Evolutionary conservation across 225 moss, liverwort and hornwort genomes (phyloP).

Genomic region (Pseudisothecium myosuroides): DNA sequence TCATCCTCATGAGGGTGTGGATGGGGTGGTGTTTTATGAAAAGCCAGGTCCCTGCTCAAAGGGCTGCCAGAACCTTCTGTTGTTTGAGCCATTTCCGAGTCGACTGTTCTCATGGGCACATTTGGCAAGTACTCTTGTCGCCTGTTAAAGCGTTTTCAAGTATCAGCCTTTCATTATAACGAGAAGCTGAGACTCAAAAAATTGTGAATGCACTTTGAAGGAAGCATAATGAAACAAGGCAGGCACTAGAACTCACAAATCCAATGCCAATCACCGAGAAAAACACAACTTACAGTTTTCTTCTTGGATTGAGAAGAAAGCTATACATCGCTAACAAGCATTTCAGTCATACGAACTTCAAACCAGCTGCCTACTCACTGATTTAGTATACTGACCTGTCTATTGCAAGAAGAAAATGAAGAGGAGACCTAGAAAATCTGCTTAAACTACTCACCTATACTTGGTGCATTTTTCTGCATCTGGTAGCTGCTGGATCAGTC

Average conservation of each 20-base stretch:
- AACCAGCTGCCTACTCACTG: neutral
- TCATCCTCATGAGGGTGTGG: slow-evolving; percentile 5
- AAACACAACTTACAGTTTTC: neutral
- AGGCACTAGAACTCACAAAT: neutral
- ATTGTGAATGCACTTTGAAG: neutral
- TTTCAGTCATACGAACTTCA: neutral
- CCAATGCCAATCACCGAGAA: neutral
- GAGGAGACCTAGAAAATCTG: neutral
- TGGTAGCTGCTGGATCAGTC: slow-evolving; percentile 82
- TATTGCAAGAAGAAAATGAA: neutral
- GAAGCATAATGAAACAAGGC: neutral
- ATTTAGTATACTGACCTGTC: neutral
- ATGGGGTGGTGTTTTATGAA: neutral
- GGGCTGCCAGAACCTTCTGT: slow-evolving; percentile 47
- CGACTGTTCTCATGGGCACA: slow-evolving; percentile 71
- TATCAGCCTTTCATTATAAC: neutral
- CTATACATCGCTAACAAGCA: neutral
- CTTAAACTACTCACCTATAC: slow-evolving; percentile 40
- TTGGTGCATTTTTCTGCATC: slow-evolving; percentile 76
- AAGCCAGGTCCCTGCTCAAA: slow-evolving; percentile 24
- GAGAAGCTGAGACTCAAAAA: neutral
- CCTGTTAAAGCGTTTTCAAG: slow-evolving; percentile 17
- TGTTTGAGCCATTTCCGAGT: slow-evolving; percentile 48
- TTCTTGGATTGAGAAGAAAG: neutral
- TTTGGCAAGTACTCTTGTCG: slow-evolving; percentile 82